Evolutionary conservation across 2,329 filamentous ascomycete genomes (phyloP).

Genomic region (Aspergillus ustus): DNA sequence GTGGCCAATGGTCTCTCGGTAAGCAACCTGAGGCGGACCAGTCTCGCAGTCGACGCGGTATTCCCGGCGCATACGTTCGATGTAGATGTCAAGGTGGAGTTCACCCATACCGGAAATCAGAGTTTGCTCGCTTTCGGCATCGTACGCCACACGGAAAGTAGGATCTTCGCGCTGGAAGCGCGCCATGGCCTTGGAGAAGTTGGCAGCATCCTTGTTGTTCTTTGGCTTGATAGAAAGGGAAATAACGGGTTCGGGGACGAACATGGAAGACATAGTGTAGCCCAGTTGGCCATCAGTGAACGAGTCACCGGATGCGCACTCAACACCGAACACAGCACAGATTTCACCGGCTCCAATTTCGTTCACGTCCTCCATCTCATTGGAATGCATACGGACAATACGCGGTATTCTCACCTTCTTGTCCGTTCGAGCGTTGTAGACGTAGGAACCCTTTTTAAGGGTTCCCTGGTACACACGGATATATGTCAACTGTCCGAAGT

Average conservation of each 20-base stretch:
- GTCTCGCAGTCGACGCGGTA: constrained; percentile 96
- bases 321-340: constrained; percentile 96
- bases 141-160: constrained; percentile 93
- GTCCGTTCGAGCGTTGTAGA: constrained; percentile 91
- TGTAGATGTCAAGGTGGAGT: constrained; percentile 93
- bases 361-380: constrained; percentile 96
- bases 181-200: constrained; percentile 98
- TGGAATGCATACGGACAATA: constrained; percentile 99
- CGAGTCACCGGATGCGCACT: constrained; percentile 96
- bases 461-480: constrained; percentile 97
- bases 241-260: constrained; percentile 96
- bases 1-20: constrained; percentile 88
- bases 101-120: constrained; percentile 99
- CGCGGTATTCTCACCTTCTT: constrained; percentile 97
- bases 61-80: constrained; percentile 94
- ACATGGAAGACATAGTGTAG: constrained; percentile 97
- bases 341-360: constrained; percentile 97
- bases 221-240: constrained; percentile 97
- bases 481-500: constrained; percentile 97
- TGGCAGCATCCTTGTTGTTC: constrained; percentile 84
- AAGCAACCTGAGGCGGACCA: constrained; percentile 95
- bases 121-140: constrained; percentile 90
- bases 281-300: constrained; percentile 93
- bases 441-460: constrained; percentile 82
- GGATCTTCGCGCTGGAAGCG: constrained; percentile 98